A percentile compares a stretch with the other conserved stretches of the same genome.
phyloP scores from a whole-genome alignment of 306 rosid species.

The Lathyrus sativus region DNA sequence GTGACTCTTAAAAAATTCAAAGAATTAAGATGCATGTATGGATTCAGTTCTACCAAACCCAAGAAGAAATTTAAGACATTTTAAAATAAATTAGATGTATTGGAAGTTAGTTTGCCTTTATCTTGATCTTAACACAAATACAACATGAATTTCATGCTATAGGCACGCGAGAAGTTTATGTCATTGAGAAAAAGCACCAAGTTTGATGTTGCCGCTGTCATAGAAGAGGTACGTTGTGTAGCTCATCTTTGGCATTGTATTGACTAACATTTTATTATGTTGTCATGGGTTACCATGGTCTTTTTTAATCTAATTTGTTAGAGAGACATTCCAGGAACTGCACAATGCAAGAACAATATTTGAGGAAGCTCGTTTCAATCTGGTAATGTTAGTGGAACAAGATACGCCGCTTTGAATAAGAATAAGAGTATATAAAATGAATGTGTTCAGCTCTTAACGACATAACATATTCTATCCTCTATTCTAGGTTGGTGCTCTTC shows the following conservation, averaged over 20 bases:
- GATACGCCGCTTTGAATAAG: constrained; percentile 32
- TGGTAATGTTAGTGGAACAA: constrained; percentile 55
- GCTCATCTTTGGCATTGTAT: constrained; percentile 21
- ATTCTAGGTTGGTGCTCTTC: constrained; percentile 64
- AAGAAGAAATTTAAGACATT: neutral
- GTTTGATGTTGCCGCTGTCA: constrained; percentile 53
- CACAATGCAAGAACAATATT: constrained; percentile 64
- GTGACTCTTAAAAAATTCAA: constrained; percentile 4
- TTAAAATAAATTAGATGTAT: constrained; percentile 19
- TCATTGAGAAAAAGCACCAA: constrained; percentile 77
- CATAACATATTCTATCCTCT: constrained; percentile 33
- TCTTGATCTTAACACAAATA: constrained; percentile 32
- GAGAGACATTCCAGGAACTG: constrained; percentile 83
- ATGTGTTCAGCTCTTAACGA: constrained; percentile 26
- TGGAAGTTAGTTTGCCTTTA: constrained; percentile 19
- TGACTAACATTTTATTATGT: constrained; percentile 33
- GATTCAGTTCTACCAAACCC: neutral
- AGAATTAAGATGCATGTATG: constrained; percentile 20
- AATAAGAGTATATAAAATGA: constrained; percentile 23
- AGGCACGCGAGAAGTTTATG: constrained; percentile 81
- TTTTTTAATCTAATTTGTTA: constrained; percentile 64
- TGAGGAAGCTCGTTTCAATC: constrained; percentile 82
- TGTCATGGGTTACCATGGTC: constrained; percentile 54
- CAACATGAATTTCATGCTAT: constrained; percentile 42
- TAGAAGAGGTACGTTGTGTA: constrained; percentile 65